These are phyloP conservation scores for Coemansia sp. DNA, from an alignment of 192 early-diverging fungal species.

Conservation along the genomic window DNA sequence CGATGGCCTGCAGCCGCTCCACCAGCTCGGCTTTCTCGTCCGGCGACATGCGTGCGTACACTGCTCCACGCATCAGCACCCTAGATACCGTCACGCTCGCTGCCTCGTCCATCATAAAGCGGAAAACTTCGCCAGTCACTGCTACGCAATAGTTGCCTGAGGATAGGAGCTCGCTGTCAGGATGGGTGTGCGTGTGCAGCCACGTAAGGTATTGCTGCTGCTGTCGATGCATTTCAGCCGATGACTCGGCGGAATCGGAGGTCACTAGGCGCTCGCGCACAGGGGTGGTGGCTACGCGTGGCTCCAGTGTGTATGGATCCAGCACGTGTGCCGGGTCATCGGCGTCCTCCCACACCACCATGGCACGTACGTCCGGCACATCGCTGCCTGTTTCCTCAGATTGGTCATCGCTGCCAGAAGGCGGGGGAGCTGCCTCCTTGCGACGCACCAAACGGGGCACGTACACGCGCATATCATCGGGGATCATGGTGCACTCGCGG, in stretches of 20 bases:
- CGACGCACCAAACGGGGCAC: constrained; percentile 67
- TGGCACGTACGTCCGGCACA: constrained; percentile 32
- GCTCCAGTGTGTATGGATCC: constrained; percentile 57
- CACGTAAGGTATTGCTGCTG: constrained; percentile 43
- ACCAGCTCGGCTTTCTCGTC: constrained; percentile 97
- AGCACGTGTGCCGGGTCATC: constrained; percentile 55
- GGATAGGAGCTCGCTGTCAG: constrained; percentile 33
- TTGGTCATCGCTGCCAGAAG: constrained; percentile 5
- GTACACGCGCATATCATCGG: constrained; percentile 69
- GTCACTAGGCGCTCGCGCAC: constrained; percentile 30
- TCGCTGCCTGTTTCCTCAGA: too few relatives aligned
- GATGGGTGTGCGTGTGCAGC: constrained; percentile 39
- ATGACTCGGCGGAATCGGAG: constrained; percentile 35
- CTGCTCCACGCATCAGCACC: constrained; percentile 86
- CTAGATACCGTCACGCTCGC: constrained; percentile 59
- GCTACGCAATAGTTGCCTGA: constrained; percentile 76
- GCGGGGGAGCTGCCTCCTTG: constrained; percentile 15
- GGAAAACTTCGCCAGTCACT: constrained; percentile 93
- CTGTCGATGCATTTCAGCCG: constrained; percentile 46
- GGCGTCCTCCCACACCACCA: constrained; percentile 57
- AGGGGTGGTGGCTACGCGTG: constrained; percentile 28
- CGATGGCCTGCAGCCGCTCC: constrained; percentile 81
- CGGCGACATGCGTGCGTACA: constrained; percentile 98
- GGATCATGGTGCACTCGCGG: constrained; percentile 88
- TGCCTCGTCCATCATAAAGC: constrained; percentile 85